Evolutionary conservation across 352 stramenopile genomes (phyloP), one percentile per base, ranked within the genome.

Genomic region (Phytophthora tubulina): DNA sequence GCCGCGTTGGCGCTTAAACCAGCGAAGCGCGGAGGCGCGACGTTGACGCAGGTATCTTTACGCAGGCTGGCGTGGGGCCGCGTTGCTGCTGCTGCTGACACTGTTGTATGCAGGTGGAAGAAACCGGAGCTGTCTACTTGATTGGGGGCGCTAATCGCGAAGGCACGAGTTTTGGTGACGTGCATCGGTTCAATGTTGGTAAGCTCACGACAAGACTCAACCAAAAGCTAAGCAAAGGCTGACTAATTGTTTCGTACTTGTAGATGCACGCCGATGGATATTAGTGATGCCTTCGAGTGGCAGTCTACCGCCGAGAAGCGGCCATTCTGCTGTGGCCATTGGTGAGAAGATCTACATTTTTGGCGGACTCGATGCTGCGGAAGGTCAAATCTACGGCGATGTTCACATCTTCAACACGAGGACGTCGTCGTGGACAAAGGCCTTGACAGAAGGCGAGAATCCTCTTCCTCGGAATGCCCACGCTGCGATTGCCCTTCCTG

Each of bases 71-170:
- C 1, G 15, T 45, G 36, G 31, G n/a, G 14, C 13, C 11, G 41
- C 14, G 33, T 35, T 35, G 21, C 4, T 49, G 14, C 44, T 66
- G 14, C 42, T 51, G 50, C 31, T 62, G 17, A 31, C 27, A 21
- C n/a, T 49, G 13, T 46, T n/a, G 41, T 27, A 27, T n/a, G 15
- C 41, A 67, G 63, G 32, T 86, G 69, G 53, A 67, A 8, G 66
- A 66, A 7, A 66, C 60, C 44, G 78, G 72, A 2, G 51, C 49
- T 0, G 55, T 94, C 0, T 94, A 89, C 58, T 74, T 94, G 27
- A 87, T 94, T 36, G 85, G 85, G 7, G 85, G 85, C 2, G 80
- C 86, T 1, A 88, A 85, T 30, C 74, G 86, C 51, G 79, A 89
- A 52, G 84, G 72, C 8, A 56, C 61, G 6, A 86, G 82, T 57